A percentile compares a stretch with the other conserved stretches of the same genome.
phyloP scores from a whole-genome alignment of 1,139 yeast species.

The Yamadazyma triangularis region DNA sequence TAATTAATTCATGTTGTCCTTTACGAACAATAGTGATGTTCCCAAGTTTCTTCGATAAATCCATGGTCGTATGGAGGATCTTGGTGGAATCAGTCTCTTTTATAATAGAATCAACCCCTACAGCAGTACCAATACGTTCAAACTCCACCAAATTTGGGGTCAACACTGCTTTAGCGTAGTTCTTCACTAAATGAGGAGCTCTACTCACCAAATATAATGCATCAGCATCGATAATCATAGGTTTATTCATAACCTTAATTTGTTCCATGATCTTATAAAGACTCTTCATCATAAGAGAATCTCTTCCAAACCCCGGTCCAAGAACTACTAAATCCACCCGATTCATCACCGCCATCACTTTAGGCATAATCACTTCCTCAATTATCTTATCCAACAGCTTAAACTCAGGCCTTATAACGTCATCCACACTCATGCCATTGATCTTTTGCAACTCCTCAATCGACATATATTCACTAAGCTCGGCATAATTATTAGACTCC shows the following conservation, averaged over 20 bases:
- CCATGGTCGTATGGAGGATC: constrained; percentile 25
- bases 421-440: constrained; percentile 13
- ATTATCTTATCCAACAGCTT: constrained; percentile 27
- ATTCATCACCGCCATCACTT: constrained; percentile 49
- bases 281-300: constrained; percentile 58
- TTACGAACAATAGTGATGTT: constrained; percentile 69
- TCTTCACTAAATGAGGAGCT: constrained; percentile 49
- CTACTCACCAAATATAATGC: constrained; percentile 62
- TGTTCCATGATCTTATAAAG: constrained; percentile 55
- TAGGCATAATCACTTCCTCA: constrained; percentile 47
- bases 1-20: constrained; percentile 64
- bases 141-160: constrained; percentile 93
- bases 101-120: constrained; percentile 28
- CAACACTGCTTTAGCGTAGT: constrained; percentile 53
- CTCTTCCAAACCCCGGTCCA: constrained; percentile 95
- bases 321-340: constrained; percentile 78
- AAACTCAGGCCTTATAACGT: constrained; percentile 15
- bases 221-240: constrained; percentile 87
- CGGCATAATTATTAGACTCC: constrained; percentile 18
- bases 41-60: constrained; percentile 54
- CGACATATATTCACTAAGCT: too few species aligned
- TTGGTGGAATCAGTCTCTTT: constrained; percentile 20
- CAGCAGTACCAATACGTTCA: constrained; percentile 51
- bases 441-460: too few species aligned
- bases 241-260: constrained; percentile 48